Evolutionary conservation across 768 basidiomycete species (phyloP).

Genomic region (Tulasnella sp.): DNA sequence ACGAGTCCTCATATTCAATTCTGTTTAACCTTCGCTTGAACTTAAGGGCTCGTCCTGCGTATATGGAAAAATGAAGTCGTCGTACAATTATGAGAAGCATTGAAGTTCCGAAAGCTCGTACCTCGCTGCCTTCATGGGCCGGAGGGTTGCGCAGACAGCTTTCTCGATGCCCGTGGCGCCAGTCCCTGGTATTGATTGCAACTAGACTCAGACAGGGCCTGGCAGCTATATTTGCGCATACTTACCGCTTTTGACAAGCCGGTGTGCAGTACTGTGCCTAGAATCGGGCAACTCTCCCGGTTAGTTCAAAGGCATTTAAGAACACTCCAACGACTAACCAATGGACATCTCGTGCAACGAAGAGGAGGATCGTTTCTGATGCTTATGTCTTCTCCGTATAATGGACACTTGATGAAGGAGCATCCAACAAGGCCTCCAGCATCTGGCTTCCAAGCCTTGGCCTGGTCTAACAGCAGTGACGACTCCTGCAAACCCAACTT

Average conservation of each 20-base stretch:
- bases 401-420: not conserved
- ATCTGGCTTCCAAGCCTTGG: not conserved
- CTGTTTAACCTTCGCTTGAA: too few species aligned
- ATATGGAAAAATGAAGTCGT: too few species aligned
- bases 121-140: too few species aligned
- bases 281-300: not conserved
- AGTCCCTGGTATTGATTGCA: not conserved
- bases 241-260: not conserved
- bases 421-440: not conserved
- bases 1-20: too few species aligned
- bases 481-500: not conserved
- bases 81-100: too few species aligned
- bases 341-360: not conserved
- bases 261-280: not conserved
- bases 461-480: not conserved
- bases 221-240: not conserved
- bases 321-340: not conserved
- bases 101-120: too few species aligned
- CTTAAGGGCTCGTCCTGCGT: too few species aligned
- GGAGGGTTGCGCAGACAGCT: too few species aligned
- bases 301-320: not conserved
- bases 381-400: not conserved
- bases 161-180: not conserved
- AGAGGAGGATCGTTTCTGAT: not conserved
- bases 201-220: not conserved